A percentile compares a stretch with the other conserved stretches of the same genome.
phyloP scores from a whole-genome alignment of 23 red algal genomes.

The Gracilariopsis chorda region DNA sequence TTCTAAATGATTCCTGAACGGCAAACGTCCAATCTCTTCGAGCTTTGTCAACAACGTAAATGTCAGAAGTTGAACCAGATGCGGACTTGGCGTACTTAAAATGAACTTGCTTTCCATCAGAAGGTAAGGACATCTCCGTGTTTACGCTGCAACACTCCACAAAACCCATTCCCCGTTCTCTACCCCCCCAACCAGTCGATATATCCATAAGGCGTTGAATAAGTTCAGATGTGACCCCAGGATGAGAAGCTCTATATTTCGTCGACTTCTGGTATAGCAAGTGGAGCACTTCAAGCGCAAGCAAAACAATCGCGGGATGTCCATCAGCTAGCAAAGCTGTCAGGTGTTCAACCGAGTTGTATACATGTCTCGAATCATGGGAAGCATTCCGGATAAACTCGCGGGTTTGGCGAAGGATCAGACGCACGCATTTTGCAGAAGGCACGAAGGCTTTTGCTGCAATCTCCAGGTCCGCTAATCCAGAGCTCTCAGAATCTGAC shows the following conservation, averaged over 20 bases:
- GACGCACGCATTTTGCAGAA: neutral
- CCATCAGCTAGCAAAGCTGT: conserved; percentile 49
- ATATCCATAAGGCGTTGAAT: conserved; percentile 52
- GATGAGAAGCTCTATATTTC: conserved; percentile 32
- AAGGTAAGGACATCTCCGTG: conserved; percentile 3
- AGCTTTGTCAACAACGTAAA: neutral
- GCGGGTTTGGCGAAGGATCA: conserved; percentile 45
- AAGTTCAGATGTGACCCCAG: conserved; percentile 30
- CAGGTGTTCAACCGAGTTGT: conserved; percentile 73
- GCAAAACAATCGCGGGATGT: conserved; percentile 47
- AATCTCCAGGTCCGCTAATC: neutral
- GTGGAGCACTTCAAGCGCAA: conserved; percentile 65
- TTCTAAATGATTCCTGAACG: neutral
- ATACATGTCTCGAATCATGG: conserved; percentile 69
- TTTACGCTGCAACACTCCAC: conserved; percentile 43
- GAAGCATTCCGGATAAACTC: conserved; percentile 56
- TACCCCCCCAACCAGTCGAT: conserved; percentile 59
- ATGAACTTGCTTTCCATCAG: conserved; percentile 43
- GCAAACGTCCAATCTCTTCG: neutral
- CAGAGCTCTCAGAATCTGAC: neutral
- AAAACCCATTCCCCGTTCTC: conserved; percentile 52
- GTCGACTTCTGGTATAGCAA: conserved; percentile 40
- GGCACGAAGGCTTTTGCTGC: neutral
- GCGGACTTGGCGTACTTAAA: conserved; percentile 39
- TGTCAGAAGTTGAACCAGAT: neutral